Base-by-base conservation (phyloP, 176 grass and related monocot genomes). In the Carex parvula region DNA sequence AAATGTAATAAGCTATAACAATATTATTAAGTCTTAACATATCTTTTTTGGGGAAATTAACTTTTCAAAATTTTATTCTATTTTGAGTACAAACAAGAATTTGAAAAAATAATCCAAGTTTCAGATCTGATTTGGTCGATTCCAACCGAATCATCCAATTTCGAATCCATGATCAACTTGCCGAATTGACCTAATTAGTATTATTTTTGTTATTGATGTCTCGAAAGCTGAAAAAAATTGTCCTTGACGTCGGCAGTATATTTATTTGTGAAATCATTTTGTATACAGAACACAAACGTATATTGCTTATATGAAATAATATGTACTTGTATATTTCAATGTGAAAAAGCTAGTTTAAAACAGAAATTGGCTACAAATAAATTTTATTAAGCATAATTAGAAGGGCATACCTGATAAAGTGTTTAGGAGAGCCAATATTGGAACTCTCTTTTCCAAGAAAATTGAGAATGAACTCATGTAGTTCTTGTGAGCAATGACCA, bases 401-500 rank as follows among this genome's bases (percentile, higher is more conserved):
- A 21, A 46, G 2, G 18, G 0, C 42, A 9, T 13, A 84, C 41
- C 15, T 18, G 32, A 66, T 39, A 54, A 11, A 44, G 52, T 35
- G 82, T 55, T 80, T 29, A 79, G 56, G 20, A 30, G 33, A 15
- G 35, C 5, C 1, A 26, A 63, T 0, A 33, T 75, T 44, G 75
- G 3, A 26, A 62, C 74, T 71, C 32, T 62, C 50, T 71, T 86
- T 66, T 21, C 78, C 21, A 68, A 92, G 79, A 66, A 83, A 90
- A 57, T 72, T 54, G 0, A n/a, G 14, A 10, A 85, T 71, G 17
- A 94, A 90, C 14, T 13, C 7, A 62, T 84, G 59, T 64, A 63
- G 81, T 79, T 87, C 61, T n/a, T 53, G 55, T 1, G 81, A 73
- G 1, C 16, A 50, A 1, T 21, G 64, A 41, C 79, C n/a, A 2